Evolutionary conservation across 1,284 basidiomycete genomes (phyloP).

Genomic region (Erythrobasidium hasegawianum): DNA sequence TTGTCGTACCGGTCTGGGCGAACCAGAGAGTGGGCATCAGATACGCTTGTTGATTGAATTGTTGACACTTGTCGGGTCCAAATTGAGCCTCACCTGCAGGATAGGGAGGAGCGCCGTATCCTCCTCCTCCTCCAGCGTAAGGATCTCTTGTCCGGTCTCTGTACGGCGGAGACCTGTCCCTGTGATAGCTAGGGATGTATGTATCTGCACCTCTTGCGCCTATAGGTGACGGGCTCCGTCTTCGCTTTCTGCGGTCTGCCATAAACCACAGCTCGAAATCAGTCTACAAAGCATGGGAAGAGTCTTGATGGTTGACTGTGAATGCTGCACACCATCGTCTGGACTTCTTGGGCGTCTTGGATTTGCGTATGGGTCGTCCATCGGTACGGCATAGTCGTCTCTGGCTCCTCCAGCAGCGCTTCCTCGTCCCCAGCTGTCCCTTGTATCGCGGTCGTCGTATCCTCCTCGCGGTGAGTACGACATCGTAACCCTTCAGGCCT

Average conservation of each 20-base stretch:
- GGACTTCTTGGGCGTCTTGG: constrained; percentile 17
- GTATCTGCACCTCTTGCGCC: constrained; percentile 17
- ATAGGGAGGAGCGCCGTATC: constrained; percentile 4
- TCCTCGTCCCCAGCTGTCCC: too few relatives aligned
- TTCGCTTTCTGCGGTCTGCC: constrained; percentile 31
- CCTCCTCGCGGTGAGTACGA: too few relatives aligned
- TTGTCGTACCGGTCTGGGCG: constrained; percentile 25
- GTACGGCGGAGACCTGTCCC: constrained; percentile 25
- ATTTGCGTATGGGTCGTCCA: not conserved
- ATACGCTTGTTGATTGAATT: too few relatives aligned
- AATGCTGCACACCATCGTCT: constrained; percentile 24
- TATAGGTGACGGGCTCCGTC: constrained; percentile 26
- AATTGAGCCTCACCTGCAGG: too few relatives aligned
- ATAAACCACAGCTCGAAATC: not conserved
- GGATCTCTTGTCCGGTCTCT: constrained; percentile 15
- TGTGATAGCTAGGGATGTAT: constrained; percentile 27
- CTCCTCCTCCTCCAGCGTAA: constrained; percentile 10
- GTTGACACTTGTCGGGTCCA: too few relatives aligned
- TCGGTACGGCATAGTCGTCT: too few relatives aligned
- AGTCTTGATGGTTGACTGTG: too few relatives aligned
- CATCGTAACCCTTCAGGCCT: too few relatives aligned
- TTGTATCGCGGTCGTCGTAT: too few relatives aligned
- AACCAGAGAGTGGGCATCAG: too few relatives aligned
- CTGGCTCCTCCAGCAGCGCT: too few relatives aligned
- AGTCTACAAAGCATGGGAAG: too few relatives aligned